Evolutionary conservation across 345 rosid species (phyloP).

Genomic region (Rhodomyrtus tomentosa): DNA sequence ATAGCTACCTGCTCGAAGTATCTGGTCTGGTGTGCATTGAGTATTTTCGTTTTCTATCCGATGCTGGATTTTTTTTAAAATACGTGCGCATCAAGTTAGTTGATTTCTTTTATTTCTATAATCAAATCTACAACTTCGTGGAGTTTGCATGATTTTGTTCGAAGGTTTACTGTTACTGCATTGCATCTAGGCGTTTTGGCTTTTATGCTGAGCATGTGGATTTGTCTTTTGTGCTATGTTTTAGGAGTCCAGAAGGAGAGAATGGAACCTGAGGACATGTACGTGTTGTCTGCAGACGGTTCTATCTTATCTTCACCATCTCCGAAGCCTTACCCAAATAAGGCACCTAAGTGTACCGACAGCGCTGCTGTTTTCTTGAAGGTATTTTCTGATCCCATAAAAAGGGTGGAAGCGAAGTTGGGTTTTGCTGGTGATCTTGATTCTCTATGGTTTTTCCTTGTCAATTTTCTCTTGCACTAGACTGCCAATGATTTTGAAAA

Average conservation of each 20-base stretch:
- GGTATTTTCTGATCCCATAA: conserved; percentile 21
- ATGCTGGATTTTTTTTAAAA: neutral
- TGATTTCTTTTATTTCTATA: neutral
- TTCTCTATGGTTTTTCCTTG: neutral
- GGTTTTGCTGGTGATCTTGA: neutral
- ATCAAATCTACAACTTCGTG: neutral
- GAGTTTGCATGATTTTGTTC: neutral
- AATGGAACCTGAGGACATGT: conserved; percentile 90
- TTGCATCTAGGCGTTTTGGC: neutral
- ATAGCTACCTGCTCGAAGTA: neutral
- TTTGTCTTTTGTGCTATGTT: neutral
- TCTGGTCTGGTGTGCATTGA: neutral
- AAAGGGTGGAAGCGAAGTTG: neutral
- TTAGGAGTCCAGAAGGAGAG: conserved; percentile 98
- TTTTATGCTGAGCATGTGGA: neutral
- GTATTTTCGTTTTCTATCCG: neutral
- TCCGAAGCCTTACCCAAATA: conserved; percentile 77
- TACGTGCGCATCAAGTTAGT: neutral
- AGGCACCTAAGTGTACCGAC: conserved; percentile 85
- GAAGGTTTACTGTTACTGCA: neutral
- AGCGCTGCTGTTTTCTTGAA: conserved; percentile 85
- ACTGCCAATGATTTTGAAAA: neutral
- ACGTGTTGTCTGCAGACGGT: conserved; percentile 67
- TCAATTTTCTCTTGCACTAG: neutral
- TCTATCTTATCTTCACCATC: conserved; percentile 51